Evolutionary conservation across 2,329 filamentous ascomycete species (phyloP), one percentile per base, ranked within the genome.

Genomic region (Cordyceps cicadae): DNA sequence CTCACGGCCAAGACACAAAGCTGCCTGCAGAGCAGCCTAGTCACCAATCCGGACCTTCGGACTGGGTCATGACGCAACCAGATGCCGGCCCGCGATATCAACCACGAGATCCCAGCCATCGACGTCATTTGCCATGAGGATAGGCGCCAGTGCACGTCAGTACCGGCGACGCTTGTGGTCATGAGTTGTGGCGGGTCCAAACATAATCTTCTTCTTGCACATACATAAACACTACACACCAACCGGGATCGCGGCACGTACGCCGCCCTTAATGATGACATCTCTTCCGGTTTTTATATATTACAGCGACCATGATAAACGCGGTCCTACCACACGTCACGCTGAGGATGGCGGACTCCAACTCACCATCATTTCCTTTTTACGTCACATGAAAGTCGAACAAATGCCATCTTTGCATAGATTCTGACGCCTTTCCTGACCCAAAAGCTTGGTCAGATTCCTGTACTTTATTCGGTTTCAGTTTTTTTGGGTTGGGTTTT

Each of bases 1-100:
- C 68, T 32, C 67, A 73, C 6, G 72, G 73, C 62, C 81, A 83
- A 53, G 84, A 87, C 63, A 79, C 81, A 65, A 87, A 87, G 71
- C 62, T 84, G 64, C 84, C 83, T 62, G 79, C 79, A 45, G 84
- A 87, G 71, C 79, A 84, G 64, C 82, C 80, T n/a, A 77, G 73
- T 37, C 73, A 78, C 64, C 79, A 82, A 64, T 78, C 74, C 53
- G 78, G 79, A 51, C 77, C 79, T 46, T 70, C 79, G 17, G 79
- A 82, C 67, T 82, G 80, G 77, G 65, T 79, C 59, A 74, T 77
- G 57, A 78, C 80, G 61, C 75, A 79, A 62, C 76, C 80, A 66
- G 74, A 75, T 64, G 73, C 72, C 24, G 69, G 72, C 62, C 71
- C 71, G 50, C 74, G 73, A 43, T 76, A 73, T 61, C 74, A 73